Evolutionary conservation across 306 rosid genomes (phyloP).

Genomic region (Prinsepia uniflora): DNA sequence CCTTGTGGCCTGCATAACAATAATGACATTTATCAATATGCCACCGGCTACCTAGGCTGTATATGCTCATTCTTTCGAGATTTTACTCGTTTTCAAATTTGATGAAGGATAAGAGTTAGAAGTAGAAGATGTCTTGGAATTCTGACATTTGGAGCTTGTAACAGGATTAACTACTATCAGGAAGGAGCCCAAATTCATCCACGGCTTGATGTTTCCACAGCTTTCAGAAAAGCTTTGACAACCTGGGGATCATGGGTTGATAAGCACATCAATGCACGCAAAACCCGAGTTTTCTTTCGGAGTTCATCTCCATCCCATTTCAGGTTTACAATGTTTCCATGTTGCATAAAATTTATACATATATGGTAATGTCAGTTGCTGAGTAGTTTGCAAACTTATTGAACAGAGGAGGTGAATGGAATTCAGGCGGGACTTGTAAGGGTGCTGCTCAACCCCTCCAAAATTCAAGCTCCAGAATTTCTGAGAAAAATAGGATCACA

Average conservation of each 20-base stretch:
- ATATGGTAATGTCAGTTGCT: constrained; percentile 7
- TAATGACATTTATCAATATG: too few species aligned
- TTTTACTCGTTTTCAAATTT: background rate
- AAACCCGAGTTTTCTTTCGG: constrained; percentile 76
- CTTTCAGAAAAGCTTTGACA: constrained; percentile 65
- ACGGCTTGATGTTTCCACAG: constrained; percentile 57
- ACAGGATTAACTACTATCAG: constrained; percentile 83
- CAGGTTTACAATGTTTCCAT: constrained; percentile 51
- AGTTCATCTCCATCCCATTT: constrained; percentile 90
- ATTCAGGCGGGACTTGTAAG: constrained; percentile 84
- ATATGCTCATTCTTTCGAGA: background rate
- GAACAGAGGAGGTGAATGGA: constrained; percentile 86
- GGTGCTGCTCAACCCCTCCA: constrained; percentile 63
- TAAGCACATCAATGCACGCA: constrained; percentile 50
- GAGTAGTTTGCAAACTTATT: constrained; percentile 16
- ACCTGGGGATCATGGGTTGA: constrained; percentile 93
- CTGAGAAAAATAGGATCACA: constrained; percentile 54
- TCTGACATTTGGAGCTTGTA: constrained; percentile 20
- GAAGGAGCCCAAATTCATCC: constrained; percentile 80
- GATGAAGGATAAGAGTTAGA: background rate
- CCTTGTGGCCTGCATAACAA: too few species aligned
- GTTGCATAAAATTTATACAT: background rate
- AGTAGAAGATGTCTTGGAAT: background rate
- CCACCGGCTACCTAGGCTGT: constrained; percentile 11
- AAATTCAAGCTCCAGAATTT: constrained; percentile 25